Percentiles rank a stretch among this genome's conserved stretches.
Evolutionary conservation across 345 rosid species (phyloP).

Genomic region (Pistacia vera): DNA sequence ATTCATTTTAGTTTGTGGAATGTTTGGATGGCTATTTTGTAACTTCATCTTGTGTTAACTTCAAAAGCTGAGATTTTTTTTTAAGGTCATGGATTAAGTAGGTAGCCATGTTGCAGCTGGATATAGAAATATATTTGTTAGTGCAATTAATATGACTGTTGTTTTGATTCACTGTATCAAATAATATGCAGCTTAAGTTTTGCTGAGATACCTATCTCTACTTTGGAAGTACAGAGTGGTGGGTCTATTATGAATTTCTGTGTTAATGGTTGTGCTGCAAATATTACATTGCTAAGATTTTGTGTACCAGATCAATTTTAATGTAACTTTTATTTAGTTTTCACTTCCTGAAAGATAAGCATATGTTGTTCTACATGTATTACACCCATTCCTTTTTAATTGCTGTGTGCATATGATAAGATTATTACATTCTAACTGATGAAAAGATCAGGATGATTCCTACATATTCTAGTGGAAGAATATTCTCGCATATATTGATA

Average conservation of each 20-base stretch:
- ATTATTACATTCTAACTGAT: background rate
- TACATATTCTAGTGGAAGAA: background rate
- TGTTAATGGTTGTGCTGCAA: background rate
- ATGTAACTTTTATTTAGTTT: background rate
- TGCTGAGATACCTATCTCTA: background rate
- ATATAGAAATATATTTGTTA: background rate
- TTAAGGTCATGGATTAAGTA: background rate
- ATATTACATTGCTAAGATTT: background rate
- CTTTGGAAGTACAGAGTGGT: background rate
- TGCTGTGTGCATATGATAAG: background rate
- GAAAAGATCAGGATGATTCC: conserved; percentile 1
- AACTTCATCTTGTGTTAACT: too few relatives aligned
- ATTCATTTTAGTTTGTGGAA: too few relatives aligned
- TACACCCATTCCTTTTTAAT: background rate
- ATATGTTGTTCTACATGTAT: background rate
- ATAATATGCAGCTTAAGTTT: background rate
- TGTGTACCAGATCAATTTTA: background rate
- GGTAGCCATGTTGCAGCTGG: background rate
- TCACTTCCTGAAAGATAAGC: background rate
- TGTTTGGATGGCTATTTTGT: too few relatives aligned
- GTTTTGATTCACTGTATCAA: background rate
- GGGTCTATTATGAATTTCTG: background rate
- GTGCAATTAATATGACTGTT: background rate
- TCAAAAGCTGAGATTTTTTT: too few relatives aligned
- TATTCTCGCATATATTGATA: background rate